A percentile compares a stretch with the other conserved stretches of the same genome.
Evolutionary conservation across 139 green algal species (phyloP).

Genomic region (Axilococcus clingmanii): DNA sequence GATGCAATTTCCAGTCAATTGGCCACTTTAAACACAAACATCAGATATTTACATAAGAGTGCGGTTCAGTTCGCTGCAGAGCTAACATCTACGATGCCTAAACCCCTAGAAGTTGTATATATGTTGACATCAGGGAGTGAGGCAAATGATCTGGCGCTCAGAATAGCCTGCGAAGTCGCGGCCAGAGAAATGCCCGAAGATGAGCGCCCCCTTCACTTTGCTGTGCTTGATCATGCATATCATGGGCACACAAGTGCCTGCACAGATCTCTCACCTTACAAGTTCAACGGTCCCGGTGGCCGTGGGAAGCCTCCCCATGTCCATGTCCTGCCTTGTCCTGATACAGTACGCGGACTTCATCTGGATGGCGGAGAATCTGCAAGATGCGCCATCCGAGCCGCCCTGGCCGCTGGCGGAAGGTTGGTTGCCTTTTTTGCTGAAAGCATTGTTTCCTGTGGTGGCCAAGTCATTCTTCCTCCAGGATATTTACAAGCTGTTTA

Average conservation of each 20-base stretch:
- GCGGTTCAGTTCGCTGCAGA: slow-evolving; percentile 34
- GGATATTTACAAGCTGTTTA: slow-evolving; percentile 86
- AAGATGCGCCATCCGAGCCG: slow-evolving; percentile 51
- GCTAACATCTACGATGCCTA: slow-evolving; percentile 45
- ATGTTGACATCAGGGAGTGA: slow-evolving; percentile 61
- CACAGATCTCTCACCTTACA: slow-evolving; percentile 84
- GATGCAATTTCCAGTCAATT: slow-evolving; percentile 43
- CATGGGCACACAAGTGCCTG: slow-evolving; percentile 78
- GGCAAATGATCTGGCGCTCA: slow-evolving; percentile 77
- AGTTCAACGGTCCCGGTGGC: slow-evolving; percentile 68
- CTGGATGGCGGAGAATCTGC: slow-evolving; percentile 56
- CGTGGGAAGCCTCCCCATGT: slow-evolving; percentile 9
- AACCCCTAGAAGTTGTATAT: slow-evolving; percentile 51
- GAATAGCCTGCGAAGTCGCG: slow-evolving; percentile 38
- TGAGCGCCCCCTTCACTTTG: slow-evolving; percentile 30
- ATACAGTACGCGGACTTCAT: slow-evolving; percentile 77
- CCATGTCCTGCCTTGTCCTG: slow-evolving; percentile 41
- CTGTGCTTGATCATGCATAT: slow-evolving; percentile 58
- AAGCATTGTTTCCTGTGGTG: slow-evolving; percentile 86
- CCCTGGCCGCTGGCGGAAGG: slow-evolving; percentile 33
- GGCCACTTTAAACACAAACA: slow-evolving; percentile 54
- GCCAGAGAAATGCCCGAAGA: slow-evolving; percentile 69
- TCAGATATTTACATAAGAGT: slow-evolving; percentile 53
- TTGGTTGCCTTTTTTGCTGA: slow-evolving; percentile 87
- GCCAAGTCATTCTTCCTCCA: slow-evolving; percentile 57